Evolutionary conservation across 345 rosid genomes (phyloP).

Genomic region (Litchi chinensis): DNA sequence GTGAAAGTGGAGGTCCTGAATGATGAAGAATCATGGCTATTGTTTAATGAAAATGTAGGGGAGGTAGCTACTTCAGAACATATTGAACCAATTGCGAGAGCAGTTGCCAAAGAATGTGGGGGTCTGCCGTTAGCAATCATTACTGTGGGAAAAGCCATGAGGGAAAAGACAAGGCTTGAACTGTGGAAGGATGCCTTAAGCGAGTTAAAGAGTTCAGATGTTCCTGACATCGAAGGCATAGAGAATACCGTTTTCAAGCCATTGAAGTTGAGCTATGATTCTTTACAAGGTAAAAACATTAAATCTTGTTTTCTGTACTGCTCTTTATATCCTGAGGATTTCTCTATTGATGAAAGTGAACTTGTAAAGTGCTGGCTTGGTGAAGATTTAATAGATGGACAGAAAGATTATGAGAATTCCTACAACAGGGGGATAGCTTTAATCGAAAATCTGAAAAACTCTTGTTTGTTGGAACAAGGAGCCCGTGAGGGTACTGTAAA

Average conservation of each 20-base stretch:
- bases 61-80: slow-evolving; percentile 6
- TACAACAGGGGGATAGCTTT: slow-evolving; percentile 27
- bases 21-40: slow-evolving; percentile 29
- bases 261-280: slow-evolving; percentile 33
- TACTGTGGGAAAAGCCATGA: slow-evolving; percentile 14
- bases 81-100: slow-evolving; percentile 21
- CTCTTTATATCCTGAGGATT: slow-evolving; percentile 34
- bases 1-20: slow-evolving; percentile 23
- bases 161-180: slow-evolving; percentile 19
- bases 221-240: slow-evolving; percentile 20
- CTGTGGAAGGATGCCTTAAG: slow-evolving; percentile 34
- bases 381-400: slow-evolving; percentile 28
- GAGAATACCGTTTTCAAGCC: slow-evolving; percentile 32
- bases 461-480: slow-evolving; percentile 41
- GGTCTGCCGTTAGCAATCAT: slow-evolving; percentile 35
- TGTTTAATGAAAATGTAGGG: slow-evolving; percentile 30
- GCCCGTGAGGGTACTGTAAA: slow-evolving; percentile 21
- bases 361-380: slow-evolving; percentile 41
- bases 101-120: slow-evolving; percentile 27
- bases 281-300: background rate
- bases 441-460: slow-evolving; percentile 32
- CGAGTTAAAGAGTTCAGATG: slow-evolving; percentile 22
- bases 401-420: slow-evolving; percentile 29
- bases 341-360: slow-evolving; percentile 31
- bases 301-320: slow-evolving; percentile 34